phyloP scores from a whole-genome alignment of 2,329 filamentous ascomycete species.

The Penicillium glabrum region DNA sequence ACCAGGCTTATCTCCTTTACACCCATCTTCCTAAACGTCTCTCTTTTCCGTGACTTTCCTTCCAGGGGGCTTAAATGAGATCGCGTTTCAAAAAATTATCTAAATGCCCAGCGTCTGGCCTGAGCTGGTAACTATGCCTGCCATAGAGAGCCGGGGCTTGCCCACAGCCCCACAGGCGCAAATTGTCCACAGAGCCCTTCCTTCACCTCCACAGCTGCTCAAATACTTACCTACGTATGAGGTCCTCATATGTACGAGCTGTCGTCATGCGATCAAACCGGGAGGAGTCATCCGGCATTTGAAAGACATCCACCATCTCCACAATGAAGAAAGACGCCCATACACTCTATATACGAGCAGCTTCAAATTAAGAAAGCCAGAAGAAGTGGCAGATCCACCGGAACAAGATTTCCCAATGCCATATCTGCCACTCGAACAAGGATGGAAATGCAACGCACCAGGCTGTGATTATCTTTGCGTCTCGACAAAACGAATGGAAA shows the following conservation, averaged over 20 bases:
- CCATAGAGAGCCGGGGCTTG: neutral
- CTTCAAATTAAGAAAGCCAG: constrained; percentile 19
- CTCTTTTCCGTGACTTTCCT: neutral
- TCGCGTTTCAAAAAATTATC: too few relatives aligned
- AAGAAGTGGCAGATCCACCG: constrained; percentile 19
- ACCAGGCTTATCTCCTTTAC: neutral
- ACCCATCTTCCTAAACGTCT: neutral
- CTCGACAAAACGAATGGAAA: constrained; percentile 35
- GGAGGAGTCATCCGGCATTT: constrained; percentile 27
- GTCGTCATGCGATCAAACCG: constrained; percentile 29
- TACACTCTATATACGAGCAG: constrained; percentile 6
- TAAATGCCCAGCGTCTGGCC: neutral
- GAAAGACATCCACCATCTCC: constrained; percentile 30
- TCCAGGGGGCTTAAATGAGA: neutral
- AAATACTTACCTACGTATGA: constrained; percentile 2
- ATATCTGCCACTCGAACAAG: constrained; percentile 25
- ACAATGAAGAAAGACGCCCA: constrained; percentile 2
- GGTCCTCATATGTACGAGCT: constrained; percentile 30
- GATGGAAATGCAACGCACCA: constrained; percentile 19
- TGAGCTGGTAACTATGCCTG: neutral
- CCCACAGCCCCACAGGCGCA: neutral
- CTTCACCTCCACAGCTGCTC: constrained; percentile 1
- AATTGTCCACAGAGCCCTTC: neutral
- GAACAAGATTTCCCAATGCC: constrained; percentile 28
- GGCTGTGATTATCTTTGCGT: constrained; percentile 30